These are phyloP conservation scores for Lactifluus piperatus DNA, from an alignment of 768 basidiomycete species.

Conservation along the genomic window DNA sequence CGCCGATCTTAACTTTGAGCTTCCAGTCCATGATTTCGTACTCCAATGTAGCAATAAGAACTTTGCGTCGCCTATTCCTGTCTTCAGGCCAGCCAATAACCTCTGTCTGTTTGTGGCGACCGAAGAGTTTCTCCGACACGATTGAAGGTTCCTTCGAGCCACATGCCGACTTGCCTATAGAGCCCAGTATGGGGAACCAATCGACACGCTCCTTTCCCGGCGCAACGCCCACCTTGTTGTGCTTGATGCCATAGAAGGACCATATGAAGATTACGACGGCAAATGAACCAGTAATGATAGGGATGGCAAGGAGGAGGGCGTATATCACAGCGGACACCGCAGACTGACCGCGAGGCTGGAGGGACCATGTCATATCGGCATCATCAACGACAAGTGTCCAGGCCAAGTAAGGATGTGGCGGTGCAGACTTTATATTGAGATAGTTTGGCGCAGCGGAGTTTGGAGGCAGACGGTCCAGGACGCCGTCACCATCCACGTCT, in stretches of 20 bases:
- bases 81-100: constrained; percentile 94
- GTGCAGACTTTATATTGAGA: constrained; percentile 86
- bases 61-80: constrained; percentile 82
- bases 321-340: constrained; percentile 84
- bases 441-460: constrained; percentile 80
- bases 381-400: constrained; percentile 84
- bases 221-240: constrained; percentile 86
- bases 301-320: constrained; percentile 71
- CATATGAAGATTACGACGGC: constrained; percentile 88
- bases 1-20: constrained; percentile 95
- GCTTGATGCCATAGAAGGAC: constrained; percentile 92
- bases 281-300: constrained; percentile 73
- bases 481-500: constrained; percentile 77
- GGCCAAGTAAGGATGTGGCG: constrained; percentile 78
- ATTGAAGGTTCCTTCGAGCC: constrained; percentile 58
- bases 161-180: constrained; percentile 52
- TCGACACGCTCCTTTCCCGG: constrained; percentile 57
- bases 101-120: constrained; percentile 43
- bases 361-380: constrained; percentile 61
- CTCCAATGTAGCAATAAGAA: constrained; percentile 86
- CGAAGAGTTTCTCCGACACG: constrained; percentile 67
- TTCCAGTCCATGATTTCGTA: constrained; percentile 98
- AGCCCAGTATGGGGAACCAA: constrained; percentile 84
- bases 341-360: constrained; percentile 76
- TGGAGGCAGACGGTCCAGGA: constrained; percentile 86